Percentiles rank a stretch among this genome's conserved stretches.
Conservation (phyloP, 345 rosid species). For the Cochlearia excelsa region DNA sequence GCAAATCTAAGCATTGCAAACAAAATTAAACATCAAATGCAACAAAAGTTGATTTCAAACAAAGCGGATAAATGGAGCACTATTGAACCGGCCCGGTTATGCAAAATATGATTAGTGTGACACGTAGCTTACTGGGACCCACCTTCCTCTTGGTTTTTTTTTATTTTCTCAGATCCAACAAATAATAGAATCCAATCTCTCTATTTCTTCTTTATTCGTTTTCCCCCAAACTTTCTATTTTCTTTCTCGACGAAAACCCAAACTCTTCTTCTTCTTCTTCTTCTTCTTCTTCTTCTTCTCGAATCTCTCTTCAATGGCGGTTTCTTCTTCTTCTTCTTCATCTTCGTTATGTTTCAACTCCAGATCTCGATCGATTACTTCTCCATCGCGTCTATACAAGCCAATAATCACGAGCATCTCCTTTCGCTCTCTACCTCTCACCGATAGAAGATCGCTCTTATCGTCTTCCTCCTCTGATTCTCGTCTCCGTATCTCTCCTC, state of each 20-base stretch:
- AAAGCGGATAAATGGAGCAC: no score
- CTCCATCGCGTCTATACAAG: conserved; percentile 26
- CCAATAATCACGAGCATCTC: conserved; percentile 24
- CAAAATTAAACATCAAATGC: no score
- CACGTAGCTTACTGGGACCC: no score
- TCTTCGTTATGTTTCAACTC: conserved; percentile 4
- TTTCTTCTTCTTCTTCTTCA: conserved; percentile 17
- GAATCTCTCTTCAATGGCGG: conserved; percentile 14
- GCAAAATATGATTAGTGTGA: no score
- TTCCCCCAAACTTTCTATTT: not conserved
- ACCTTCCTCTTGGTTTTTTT: no score
- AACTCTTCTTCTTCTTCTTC: not conserved
- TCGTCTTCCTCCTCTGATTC: conserved; percentile 20
- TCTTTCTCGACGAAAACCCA: not conserved
- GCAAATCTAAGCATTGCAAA: no score
- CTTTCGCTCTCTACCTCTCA: conserved; percentile 36
- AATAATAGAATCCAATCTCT: no score
- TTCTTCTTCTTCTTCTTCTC: not conserved
- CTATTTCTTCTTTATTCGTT: not conserved
- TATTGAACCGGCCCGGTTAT: no score
- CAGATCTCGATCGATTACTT: conserved; percentile 29
- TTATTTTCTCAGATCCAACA: no score
- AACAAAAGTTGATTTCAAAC: no score
- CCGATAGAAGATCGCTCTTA: conserved; percentile 19
- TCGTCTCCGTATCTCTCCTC: conserved; percentile 33